Base-by-base conservation (phyloP, 2,329 filamentous ascomycete species). In the Pestalotiopsis sp. region DNA sequence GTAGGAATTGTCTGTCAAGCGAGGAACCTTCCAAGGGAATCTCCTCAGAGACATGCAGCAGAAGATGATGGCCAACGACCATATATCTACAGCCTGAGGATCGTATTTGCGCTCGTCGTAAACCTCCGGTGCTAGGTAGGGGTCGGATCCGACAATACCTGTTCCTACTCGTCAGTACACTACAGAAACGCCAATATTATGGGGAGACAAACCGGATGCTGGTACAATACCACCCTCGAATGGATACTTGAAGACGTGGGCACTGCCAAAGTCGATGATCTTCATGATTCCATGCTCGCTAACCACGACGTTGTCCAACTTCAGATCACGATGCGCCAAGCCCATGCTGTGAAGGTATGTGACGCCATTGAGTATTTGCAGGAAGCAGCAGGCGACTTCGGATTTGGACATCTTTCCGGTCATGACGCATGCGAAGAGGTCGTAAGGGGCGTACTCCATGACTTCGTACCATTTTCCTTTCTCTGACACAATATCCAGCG, bases 211-310 rank as follows among this genome's bases (percentile, higher is more conserved):
- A 96, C 94, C 94, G 78, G 90, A 91, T 49, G 94, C 93, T 59
- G 91, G 85, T 14, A 96, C 93, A 69, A 95, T 90, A 66, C 94
- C 94, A 72, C 91, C 94, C 81, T 99, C 96, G 77, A 99, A 98
- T 0, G 96, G 96, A 85, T 99, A 99, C 76, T 93, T 91, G 84
- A 97, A 99, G 56, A 99, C 95, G 73, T 96, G 95, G 0, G 96
- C 95, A 82, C 95, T 98, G 31, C 96, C 96, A 81, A 99, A 99
- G 80, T 99, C 96, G 76, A 99, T 99, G 72, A 99, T 93, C 82
- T 99, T 99, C 94, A 99, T 97, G 75, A 99, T 98, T 2, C 96
- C 96, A 76, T 92, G 90, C 77, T 97, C 93, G 77, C 95, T 98
- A 69, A 99, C 95, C 36, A 99, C 96, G 23, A 99, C 96, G 74